Conservation (phyloP, 2,329 filamentous ascomycete species). For the Ascochyta rabiei region DNA sequence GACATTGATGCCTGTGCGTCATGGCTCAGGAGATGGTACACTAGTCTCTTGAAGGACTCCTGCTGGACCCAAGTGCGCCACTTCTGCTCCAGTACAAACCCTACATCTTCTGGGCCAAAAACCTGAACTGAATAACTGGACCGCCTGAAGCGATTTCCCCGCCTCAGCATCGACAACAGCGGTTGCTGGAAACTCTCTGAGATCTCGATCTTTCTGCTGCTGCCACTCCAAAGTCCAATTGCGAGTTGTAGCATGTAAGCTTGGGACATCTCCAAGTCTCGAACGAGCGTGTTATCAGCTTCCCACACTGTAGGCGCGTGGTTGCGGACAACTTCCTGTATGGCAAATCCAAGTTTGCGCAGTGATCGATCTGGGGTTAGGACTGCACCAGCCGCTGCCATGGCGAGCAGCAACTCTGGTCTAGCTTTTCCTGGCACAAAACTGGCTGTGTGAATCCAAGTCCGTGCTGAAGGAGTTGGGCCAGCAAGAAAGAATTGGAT, state of each 20-base stretch:
- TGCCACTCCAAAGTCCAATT: constrained; percentile 61
- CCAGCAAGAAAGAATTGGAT: constrained; percentile 63
- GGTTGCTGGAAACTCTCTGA: constrained; percentile 60
- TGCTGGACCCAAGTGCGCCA: background rate
- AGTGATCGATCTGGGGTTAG: constrained; percentile 60
- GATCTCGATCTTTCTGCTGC: constrained; percentile 62
- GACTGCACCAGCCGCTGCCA: constrained; percentile 63
- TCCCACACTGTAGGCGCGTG: constrained; percentile 48
- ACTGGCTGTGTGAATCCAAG: constrained; percentile 64
- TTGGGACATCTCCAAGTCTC: constrained; percentile 57
- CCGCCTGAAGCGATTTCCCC: constrained; percentile 62
- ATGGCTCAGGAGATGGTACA: background rate
- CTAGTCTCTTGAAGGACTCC: background rate
- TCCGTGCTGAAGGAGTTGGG: constrained; percentile 60
- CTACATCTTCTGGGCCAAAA: constrained; percentile 30
- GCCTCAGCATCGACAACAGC: constrained; percentile 58
- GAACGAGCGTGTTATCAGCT: constrained; percentile 52
- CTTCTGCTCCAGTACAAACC: background rate
- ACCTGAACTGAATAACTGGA: constrained; percentile 53
- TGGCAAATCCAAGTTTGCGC: constrained; percentile 60
- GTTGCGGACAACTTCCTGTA: constrained; percentile 54
- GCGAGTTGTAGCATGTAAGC: constrained; percentile 56
- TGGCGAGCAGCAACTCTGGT: constrained; percentile 60
- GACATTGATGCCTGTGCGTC: background rate
- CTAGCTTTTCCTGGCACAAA: constrained; percentile 55